Evolutionary conservation across 495 filamentous ascomycete genomes (phyloP).

Genomic region (Penicillium bovifimosum): DNA sequence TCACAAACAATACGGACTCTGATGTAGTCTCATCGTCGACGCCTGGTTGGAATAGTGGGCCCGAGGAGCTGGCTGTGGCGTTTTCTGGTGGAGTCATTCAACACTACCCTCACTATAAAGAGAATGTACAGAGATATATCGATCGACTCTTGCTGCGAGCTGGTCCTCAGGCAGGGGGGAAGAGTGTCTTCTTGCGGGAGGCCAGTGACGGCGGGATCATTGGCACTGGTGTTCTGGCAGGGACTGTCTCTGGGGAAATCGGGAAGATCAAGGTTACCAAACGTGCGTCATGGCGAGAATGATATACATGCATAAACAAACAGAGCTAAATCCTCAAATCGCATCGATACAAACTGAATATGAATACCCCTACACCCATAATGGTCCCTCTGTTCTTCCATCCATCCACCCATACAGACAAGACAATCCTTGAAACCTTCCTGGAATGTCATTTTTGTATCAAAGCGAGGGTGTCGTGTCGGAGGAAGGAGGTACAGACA

Average conservation of each 20-base stretch:
- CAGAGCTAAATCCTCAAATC: too few species aligned
- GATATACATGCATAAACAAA: too few species aligned
- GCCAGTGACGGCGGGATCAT: constrained; percentile 67
- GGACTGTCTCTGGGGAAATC: constrained; percentile 31
- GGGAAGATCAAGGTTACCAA: constrained; percentile 19
- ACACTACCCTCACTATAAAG: constrained; percentile 62
- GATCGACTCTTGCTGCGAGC: constrained; percentile 51
- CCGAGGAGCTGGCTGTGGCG: constrained; percentile 59
- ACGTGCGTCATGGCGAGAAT: background rate
- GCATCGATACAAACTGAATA: too few species aligned
- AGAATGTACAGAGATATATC: constrained; percentile 55
- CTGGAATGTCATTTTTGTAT: background rate
- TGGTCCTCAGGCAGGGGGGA: constrained; percentile 40
- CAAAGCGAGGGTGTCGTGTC: background rate
- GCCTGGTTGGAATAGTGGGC: constrained; percentile 24
- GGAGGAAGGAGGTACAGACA: background rate
- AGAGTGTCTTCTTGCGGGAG: constrained; percentile 54
- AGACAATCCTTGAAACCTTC: too few species aligned
- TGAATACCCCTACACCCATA: too few species aligned
- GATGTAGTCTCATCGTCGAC: constrained; percentile 6
- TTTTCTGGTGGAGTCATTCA: constrained; percentile 69
- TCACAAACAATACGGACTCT: background rate
- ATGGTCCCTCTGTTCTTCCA: background rate
- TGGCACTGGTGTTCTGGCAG: constrained; percentile 63
- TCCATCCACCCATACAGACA: too few species aligned